Conservation (phyloP, 768 basidiomycete species). For the Rhodosporidiobolus odoratus region DNA sequence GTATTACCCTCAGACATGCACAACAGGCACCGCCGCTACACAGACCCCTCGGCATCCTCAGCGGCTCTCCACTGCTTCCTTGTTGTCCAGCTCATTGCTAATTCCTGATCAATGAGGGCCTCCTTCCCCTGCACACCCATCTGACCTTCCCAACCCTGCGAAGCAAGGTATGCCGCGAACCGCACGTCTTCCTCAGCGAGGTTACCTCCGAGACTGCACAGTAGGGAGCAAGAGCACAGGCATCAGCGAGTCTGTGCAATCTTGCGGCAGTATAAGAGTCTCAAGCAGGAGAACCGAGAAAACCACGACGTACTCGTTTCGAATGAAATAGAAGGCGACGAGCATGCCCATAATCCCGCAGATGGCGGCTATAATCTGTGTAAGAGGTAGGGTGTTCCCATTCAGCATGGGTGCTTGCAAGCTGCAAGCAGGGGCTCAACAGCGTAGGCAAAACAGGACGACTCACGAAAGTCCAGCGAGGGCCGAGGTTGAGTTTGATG, state of each 20-base stretch:
- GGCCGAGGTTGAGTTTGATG: slow-evolving; percentile 63
- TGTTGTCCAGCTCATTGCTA: not conserved
- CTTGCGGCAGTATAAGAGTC: no score
- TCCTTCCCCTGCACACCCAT: slow-evolving; percentile 56
- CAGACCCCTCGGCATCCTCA: no score
- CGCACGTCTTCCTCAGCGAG: slow-evolving; percentile 62
- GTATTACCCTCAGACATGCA: no score
- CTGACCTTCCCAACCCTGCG: slow-evolving; percentile 62
- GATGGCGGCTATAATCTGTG: slow-evolving; percentile 59
- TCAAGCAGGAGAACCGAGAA: no score
- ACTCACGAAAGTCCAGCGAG: slow-evolving; percentile 49
- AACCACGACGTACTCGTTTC: slow-evolving; percentile 47
- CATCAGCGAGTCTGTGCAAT: no score
- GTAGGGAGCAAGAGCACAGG: slow-evolving; percentile 40
- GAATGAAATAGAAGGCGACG: slow-evolving; percentile 64
- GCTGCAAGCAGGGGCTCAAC: not conserved
- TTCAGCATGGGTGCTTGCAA: no score
- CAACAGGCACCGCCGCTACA: no score
- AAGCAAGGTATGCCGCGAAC: slow-evolving; percentile 59
- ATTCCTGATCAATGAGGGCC: slow-evolving; percentile 21
- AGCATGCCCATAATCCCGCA: slow-evolving; percentile 61
- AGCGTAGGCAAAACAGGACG: slow-evolving; percentile 7
- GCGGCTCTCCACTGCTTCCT: not conserved
- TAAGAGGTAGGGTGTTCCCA: no score
- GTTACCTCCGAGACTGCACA: slow-evolving; percentile 49